A percentile compares a stretch with the other conserved stretches of the same genome.
phyloP scores from a whole-genome alignment of 2,329 filamentous ascomycete species.

The Davidsoniella neocaledoniae region DNA sequence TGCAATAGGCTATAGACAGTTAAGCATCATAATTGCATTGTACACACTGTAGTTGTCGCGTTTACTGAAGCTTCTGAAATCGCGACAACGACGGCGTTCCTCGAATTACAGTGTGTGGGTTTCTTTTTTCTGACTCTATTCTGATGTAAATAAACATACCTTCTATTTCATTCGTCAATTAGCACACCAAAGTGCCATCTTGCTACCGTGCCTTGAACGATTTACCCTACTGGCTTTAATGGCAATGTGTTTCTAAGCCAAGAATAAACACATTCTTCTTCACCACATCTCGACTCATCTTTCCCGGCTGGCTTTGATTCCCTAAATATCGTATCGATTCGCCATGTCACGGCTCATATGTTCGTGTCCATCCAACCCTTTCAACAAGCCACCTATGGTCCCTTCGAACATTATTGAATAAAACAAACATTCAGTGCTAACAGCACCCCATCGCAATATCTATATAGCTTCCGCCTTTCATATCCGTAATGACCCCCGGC shows the following conservation, averaged over 20 bases:
- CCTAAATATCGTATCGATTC: not conserved
- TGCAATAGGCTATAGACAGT: no score
- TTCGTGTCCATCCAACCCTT: not conserved
- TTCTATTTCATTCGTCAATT: not conserved
- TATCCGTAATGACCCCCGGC: slow-evolving; percentile 62
- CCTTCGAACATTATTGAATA: not conserved
- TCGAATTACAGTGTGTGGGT: no score
- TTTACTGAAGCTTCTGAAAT: no score
- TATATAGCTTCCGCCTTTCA: slow-evolving; percentile 41
- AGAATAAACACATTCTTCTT: not conserved
- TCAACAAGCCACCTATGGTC: not conserved
- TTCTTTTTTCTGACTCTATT: no score
- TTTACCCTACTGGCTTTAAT: no score
- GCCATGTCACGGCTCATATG: slow-evolving; percentile 13
- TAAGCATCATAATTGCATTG: no score
- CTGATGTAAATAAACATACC: no score
- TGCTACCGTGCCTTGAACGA: no score
- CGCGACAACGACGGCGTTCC: no score
- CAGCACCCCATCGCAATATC: not conserved
- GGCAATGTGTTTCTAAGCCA: no score
- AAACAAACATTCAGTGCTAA: not conserved
- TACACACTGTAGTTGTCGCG: no score
- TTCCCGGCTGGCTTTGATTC: slow-evolving; percentile 10
- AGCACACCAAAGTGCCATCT: no score
- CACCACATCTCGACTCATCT: slow-evolving; percentile 3